phyloP scores from a whole-genome alignment of 1,284 basidiomycete genomes.

The Schizophyllum amplum region DNA sequence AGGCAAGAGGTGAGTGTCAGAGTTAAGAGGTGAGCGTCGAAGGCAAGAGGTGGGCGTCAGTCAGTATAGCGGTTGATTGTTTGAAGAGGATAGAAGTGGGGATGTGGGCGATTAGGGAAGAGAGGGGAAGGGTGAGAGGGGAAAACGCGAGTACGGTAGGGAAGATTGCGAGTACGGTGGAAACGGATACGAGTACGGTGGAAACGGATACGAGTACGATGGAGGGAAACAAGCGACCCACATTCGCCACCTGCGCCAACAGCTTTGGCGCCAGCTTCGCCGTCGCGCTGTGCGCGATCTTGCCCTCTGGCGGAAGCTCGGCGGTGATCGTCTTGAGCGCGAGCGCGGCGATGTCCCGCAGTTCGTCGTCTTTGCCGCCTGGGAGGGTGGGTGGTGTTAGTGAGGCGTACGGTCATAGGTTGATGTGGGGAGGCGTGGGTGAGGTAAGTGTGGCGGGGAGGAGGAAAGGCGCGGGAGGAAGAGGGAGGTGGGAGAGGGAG shows the following conservation, averaged over 20 bases:
- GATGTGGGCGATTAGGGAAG: too few relatives aligned
- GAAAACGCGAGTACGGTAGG: too few relatives aligned
- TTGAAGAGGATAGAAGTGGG: too few relatives aligned
- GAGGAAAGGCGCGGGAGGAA: neutral
- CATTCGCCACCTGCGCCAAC: slow-evolving; percentile 68
- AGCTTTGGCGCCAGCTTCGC: slow-evolving; percentile 83
- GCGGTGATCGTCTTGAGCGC: slow-evolving; percentile 93
- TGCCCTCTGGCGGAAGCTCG: slow-evolving; percentile 77
- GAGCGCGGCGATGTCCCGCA: slow-evolving; percentile 89
- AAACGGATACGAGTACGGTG: too few relatives aligned
- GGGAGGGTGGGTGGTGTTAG: slow-evolving; percentile 24
- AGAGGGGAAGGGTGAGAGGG: slow-evolving; percentile 1
- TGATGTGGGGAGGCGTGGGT: neutral
- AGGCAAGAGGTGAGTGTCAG: too few relatives aligned
- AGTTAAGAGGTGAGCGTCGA: too few relatives aligned
- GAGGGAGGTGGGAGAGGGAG: neutral
- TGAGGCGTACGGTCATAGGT: too few relatives aligned
- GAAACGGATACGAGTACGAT: slow-evolving; percentile 18
- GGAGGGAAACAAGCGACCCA: too few relatives aligned
- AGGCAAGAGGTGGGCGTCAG: too few relatives aligned
- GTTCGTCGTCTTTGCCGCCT: slow-evolving; percentile 78
- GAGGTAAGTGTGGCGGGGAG: neutral
- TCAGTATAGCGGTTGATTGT: too few relatives aligned
- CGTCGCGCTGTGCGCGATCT: slow-evolving; percentile 72
- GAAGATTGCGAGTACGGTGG: too few relatives aligned